Percentiles rank a stretch among this genome's conserved stretches.
Conservation (phyloP, 352 stramenopile genomes). For the Pythium sukuiense region DNA sequence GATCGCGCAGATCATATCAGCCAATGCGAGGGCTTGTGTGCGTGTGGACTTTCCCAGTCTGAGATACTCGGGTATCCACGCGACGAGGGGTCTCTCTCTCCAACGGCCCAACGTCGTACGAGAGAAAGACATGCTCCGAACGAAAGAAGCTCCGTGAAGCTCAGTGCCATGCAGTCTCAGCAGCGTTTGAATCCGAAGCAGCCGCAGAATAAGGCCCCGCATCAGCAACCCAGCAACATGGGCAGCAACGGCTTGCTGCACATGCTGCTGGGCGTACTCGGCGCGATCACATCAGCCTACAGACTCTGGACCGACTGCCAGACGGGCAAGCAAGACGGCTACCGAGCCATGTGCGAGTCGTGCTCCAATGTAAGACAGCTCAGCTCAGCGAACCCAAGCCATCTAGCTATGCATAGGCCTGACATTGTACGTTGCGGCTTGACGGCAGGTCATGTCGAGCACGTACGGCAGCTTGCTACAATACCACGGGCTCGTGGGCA, state of each 20-base stretch:
- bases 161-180: neutral
- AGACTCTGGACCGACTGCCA: conserved; percentile 51
- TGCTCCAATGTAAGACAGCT: conserved; percentile 43
- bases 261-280: conserved; percentile 25
- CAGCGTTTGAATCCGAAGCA: neutral
- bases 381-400: neutral
- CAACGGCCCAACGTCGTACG: neutral
- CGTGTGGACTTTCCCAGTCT: conserved; percentile 19
- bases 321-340: conserved; percentile 37
- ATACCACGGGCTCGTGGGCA: conserved; percentile 39
- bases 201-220: neutral
- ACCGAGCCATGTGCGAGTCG: conserved; percentile 58
- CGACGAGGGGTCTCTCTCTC: neutral
- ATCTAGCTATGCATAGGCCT: neutral
- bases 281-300: conserved; percentile 32
- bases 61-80: neutral
- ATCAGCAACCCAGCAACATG: neutral
- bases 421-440: neutral
- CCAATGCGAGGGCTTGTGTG: conserved; percentile 1
- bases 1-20: conserved; percentile 6
- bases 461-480: conserved; percentile 53
- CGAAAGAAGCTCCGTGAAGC: neutral
- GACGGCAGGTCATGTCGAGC: conserved; percentile 48
- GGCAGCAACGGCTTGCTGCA: conserved; percentile 6
- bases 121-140: neutral